Conservation (phyloP, 768 basidiomycete species). For the Amanita rubescens region DNA sequence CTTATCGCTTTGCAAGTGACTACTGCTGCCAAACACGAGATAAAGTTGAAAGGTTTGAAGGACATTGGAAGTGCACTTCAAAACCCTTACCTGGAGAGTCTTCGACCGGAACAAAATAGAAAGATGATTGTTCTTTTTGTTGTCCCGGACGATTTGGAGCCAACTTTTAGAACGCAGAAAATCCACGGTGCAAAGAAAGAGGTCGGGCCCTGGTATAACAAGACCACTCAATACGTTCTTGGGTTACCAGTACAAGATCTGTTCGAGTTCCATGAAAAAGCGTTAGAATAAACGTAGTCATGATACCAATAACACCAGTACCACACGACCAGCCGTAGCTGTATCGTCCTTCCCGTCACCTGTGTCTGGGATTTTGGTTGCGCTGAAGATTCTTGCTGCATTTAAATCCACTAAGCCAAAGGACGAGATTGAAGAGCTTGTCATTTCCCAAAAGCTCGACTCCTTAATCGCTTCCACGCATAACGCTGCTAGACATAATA, state of each 20-base stretch:
- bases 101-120: not conserved
- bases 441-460: not conserved
- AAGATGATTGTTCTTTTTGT: too few species aligned
- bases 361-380: conserved; percentile 14
- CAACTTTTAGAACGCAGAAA: not conserved
- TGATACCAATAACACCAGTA: too few species aligned
- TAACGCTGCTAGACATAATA: conserved; percentile 18
- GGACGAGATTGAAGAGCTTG: not conserved
- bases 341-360: too few species aligned
- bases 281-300: too few species aligned
- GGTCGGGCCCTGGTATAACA: not conserved
- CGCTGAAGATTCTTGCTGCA: conserved; percentile 1
- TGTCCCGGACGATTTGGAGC: not conserved
- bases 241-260: not conserved
- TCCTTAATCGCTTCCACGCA: conserved; percentile 48
- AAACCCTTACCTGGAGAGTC: not conserved
- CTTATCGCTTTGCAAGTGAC: too few species aligned
- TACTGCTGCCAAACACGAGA: not conserved
- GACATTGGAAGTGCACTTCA: not conserved
- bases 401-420: conserved; percentile 17
- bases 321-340: too few species aligned
- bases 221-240: not conserved
- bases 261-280: too few species aligned
- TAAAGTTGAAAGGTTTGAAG: not conserved
- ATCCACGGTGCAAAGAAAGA: not conserved